phyloP scores from a whole-genome alignment of 2,329 filamentous ascomycete species.

The Talaromyces sp. region DNA sequence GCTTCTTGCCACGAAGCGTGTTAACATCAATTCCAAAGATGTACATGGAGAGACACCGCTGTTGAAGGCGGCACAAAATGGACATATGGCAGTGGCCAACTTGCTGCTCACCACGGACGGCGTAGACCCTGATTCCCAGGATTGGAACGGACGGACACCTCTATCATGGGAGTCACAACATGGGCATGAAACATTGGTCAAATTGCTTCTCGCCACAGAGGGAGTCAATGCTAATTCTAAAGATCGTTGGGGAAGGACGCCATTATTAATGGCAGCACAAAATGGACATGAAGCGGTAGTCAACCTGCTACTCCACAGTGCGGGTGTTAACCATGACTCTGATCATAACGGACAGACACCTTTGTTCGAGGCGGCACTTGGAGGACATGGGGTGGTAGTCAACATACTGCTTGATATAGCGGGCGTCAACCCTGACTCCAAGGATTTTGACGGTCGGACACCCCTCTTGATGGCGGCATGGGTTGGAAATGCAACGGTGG shows the following conservation, averaged over 20 bases:
- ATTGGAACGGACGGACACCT: slow-evolving; percentile 1
- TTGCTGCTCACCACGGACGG: background rate
- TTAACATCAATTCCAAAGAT: background rate
- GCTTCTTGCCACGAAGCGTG: background rate
- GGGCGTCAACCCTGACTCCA: background rate
- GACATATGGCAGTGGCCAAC: background rate
- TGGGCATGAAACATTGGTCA: background rate
- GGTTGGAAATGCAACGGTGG: background rate
- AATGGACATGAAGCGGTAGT: slow-evolving; percentile 1
- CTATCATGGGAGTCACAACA: slow-evolving; percentile 1
- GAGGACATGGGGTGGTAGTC: background rate
- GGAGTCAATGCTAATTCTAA: background rate
- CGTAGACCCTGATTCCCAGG: background rate
- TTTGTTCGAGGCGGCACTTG: background rate
- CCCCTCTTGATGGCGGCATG: background rate
- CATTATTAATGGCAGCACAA: slow-evolving; percentile 1
- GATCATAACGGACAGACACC: background rate
- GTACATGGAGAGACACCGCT: background rate
- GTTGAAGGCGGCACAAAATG: background rate
- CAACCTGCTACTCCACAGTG: background rate
- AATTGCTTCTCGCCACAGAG: background rate
- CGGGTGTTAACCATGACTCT: background rate
- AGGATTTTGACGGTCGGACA: background rate
- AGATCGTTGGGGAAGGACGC: background rate
- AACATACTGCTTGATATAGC: background rate